Evolutionary conservation across 257 asterid genomes (phyloP).

Genomic region (Nicotiana noctiflora): DNA sequence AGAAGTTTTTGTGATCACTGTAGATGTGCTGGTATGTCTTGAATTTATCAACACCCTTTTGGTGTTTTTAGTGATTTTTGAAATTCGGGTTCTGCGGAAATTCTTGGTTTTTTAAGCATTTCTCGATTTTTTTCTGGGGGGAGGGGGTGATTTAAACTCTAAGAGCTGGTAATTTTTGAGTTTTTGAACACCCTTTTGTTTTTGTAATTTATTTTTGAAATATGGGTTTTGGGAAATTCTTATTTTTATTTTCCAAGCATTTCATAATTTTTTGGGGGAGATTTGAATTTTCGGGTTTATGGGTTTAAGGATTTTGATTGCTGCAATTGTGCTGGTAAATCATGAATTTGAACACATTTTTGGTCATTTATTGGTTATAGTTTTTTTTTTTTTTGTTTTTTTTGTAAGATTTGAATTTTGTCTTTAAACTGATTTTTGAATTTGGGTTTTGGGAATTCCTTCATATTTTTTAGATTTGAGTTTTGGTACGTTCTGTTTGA

Average conservation of each 20-base stretch:
- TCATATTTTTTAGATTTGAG: background rate
- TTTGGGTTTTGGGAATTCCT: background rate
- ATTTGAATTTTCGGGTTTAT: too few relatives aligned
- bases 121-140: too few relatives aligned
- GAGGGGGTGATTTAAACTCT: too few relatives aligned
- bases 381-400: too few relatives aligned
- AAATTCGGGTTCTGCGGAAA: background rate
- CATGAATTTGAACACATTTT: background rate
- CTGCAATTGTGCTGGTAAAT: conserved; percentile 64
- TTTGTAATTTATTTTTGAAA: background rate
- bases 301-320: conserved; percentile 19
- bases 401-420: too few relatives aligned
- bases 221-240: background rate
- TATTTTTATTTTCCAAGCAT: background rate
- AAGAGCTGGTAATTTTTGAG: background rate
- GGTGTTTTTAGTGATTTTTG: background rate
- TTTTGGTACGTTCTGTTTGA: background rate
- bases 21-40: conserved; percentile 54
- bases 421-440: too few relatives aligned
- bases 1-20: conserved; percentile 69
- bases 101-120: background rate
- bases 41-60: background rate
- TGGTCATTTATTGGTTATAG: background rate
- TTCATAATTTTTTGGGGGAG: too few relatives aligned
- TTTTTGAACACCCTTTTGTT: background rate